Conservation (phyloP, 1,284 basidiomycete genomes). For the Erythrobasidium hasegawianum region DNA sequence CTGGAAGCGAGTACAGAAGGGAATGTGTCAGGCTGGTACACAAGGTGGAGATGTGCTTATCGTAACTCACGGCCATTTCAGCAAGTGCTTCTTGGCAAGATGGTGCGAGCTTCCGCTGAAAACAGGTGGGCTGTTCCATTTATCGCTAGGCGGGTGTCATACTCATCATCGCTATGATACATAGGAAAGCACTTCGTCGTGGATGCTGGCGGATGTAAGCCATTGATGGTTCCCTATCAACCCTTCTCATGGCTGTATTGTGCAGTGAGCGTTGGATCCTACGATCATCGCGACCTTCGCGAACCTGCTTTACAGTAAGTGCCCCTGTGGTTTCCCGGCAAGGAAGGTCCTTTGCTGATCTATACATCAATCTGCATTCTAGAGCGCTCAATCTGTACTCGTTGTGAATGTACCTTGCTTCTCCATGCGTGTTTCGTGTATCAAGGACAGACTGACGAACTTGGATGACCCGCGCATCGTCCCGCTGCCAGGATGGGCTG, state of each 20-base stretch:
- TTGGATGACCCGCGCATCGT: background rate
- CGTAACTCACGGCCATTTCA: slow-evolving; percentile 55
- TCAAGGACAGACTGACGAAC: background rate
- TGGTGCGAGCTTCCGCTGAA: slow-evolving; percentile 68
- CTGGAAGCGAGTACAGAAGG: slow-evolving; percentile 12
- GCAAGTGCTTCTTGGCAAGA: slow-evolving; percentile 72
- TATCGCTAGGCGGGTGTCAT: too few relatives aligned
- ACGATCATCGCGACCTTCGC: slow-evolving; percentile 29
- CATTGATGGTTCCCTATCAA: background rate
- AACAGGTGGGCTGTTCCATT: too few relatives aligned
- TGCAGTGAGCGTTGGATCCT: slow-evolving; percentile 23
- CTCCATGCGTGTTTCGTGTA: too few relatives aligned
- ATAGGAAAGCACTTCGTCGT: slow-evolving; percentile 59
- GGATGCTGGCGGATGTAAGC: slow-evolving; percentile 59
- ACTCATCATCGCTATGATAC: too few relatives aligned
- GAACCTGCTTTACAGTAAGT: slow-evolving; percentile 34
- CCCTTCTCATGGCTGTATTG: background rate
- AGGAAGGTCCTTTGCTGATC: too few relatives aligned
- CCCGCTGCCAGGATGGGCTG: too few relatives aligned
- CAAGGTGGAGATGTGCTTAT: slow-evolving; percentile 42
- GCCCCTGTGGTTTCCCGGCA: too few relatives aligned
- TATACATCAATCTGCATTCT: too few relatives aligned
- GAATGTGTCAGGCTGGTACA: slow-evolving; percentile 11
- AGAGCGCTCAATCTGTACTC: slow-evolving; percentile 31
- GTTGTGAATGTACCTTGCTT: background rate